Evolutionary conservation across 2,329 filamentous ascomycete genomes (phyloP).

Genomic region (Aspergillus novoparasiticus): DNA sequence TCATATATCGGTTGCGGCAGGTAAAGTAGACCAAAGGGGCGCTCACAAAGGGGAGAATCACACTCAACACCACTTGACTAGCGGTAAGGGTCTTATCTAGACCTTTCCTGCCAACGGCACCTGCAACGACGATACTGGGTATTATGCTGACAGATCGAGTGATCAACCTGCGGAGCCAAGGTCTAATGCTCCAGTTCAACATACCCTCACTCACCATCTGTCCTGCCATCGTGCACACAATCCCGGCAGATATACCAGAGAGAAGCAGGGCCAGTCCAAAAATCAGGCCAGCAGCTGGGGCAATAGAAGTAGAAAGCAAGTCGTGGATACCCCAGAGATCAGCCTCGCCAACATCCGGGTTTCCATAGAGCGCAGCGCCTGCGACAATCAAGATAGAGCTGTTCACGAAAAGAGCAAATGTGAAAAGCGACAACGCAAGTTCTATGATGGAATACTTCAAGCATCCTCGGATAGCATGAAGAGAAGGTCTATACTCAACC

Average conservation of each 20-base stretch:
- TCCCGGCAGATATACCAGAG: slow-evolving; percentile 78
- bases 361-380: slow-evolving; percentile 71
- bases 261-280: slow-evolving; percentile 81
- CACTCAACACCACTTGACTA: slow-evolving; percentile 75
- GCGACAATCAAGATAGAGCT: slow-evolving; percentile 80
- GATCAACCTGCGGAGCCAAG: slow-evolving; percentile 77
- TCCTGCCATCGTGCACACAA: slow-evolving; percentile 85
- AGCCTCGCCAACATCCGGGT: slow-evolving; percentile 63
- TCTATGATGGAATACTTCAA: slow-evolving; percentile 74
- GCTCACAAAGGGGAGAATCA: slow-evolving; percentile 79
- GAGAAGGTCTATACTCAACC: slow-evolving; percentile 68
- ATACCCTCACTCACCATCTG: slow-evolving; percentile 89
- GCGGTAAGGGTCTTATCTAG: slow-evolving; percentile 73
- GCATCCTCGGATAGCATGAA: slow-evolving; percentile 71
- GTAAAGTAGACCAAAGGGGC: slow-evolving; percentile 87
- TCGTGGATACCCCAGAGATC: slow-evolving; percentile 83
- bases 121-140: slow-evolving; percentile 81
- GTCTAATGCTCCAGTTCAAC: slow-evolving; percentile 70
- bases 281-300: slow-evolving; percentile 76
- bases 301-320: slow-evolving; percentile 69
- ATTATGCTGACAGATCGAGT: slow-evolving; percentile 80
- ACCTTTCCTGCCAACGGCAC: slow-evolving; percentile 70
- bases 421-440: slow-evolving; percentile 72
- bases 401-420: slow-evolving; percentile 83
- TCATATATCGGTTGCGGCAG: slow-evolving; percentile 78